These are phyloP conservation scores for Pythium grandisporangium DNA, from an alignment of 352 stramenopile genomes.

Conservation along the genomic window DNA sequence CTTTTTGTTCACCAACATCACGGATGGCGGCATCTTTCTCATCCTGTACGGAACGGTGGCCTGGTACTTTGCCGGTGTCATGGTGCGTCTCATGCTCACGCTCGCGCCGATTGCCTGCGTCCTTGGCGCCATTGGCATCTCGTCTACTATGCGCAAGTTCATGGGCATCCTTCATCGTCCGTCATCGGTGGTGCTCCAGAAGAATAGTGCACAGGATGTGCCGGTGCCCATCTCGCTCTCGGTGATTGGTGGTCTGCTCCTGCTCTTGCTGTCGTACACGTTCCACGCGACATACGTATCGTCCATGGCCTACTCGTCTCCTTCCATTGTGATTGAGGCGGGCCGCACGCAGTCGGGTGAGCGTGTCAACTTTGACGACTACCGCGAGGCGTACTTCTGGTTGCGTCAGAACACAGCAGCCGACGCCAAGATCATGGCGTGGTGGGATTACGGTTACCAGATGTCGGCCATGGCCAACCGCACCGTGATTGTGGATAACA, in stretches of 20 bases:
- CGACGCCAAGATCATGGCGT: constrained; percentile 67
- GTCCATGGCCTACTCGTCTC: constrained; percentile 87
- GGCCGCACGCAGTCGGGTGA: constrained; percentile 56
- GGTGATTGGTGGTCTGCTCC: constrained; percentile 46
- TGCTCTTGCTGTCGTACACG: constrained; percentile 81
- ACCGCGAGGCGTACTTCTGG: constrained; percentile 82
- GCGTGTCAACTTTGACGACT: constrained; percentile 86
- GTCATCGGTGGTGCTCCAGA: constrained; percentile 33
- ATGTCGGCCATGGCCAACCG: constrained; percentile 75
- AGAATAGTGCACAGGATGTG: constrained; percentile 57
- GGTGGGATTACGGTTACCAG: constrained; percentile 87
- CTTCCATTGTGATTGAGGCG: constrained; percentile 89
- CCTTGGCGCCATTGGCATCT: constrained; percentile 82
- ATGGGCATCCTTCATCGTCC: constrained; percentile 56
- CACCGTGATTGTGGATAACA: constrained; percentile 91
- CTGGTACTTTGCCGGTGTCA: constrained; percentile 90
- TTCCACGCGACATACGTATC: constrained; percentile 87
- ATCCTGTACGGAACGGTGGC: constrained; percentile 90
- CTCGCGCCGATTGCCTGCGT: constrained; percentile 90
- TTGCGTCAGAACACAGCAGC: constrained; percentile 57
- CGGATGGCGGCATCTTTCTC: constrained; percentile 87
- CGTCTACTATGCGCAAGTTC: constrained; percentile 69
- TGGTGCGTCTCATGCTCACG: constrained; percentile 90
- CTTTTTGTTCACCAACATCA: constrained; percentile 86
- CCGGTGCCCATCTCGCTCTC: constrained; percentile 40